Conservation (phyloP, 1,284 basidiomycete species). For the Ganoderma resinaceum region DNA sequence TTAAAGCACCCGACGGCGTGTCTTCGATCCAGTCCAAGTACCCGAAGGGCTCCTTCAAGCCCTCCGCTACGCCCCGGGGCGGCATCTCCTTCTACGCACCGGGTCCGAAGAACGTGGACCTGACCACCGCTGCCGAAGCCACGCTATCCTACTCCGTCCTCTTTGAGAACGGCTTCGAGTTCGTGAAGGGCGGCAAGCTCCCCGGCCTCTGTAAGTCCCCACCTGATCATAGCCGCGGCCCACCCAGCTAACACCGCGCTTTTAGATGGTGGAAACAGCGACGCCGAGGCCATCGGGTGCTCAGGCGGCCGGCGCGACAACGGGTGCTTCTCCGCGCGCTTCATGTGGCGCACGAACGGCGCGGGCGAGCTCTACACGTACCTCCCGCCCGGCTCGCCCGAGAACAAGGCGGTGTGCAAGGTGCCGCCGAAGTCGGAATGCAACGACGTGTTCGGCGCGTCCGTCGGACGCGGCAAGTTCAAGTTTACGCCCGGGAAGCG, state of each 20-base stretch:
- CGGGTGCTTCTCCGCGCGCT: constrained; percentile 61
- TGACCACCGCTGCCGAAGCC: constrained; percentile 55
- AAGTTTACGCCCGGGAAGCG: constrained; percentile 63
- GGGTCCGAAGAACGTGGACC: constrained; percentile 48
- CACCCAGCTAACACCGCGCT: background rate
- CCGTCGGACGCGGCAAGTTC: constrained; percentile 78
- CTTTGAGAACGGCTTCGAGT: constrained; percentile 61
- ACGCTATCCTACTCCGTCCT: constrained; percentile 65
- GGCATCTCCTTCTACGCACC: constrained; percentile 71
- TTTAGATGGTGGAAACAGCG: constrained; percentile 58
- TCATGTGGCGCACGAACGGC: constrained; percentile 62
- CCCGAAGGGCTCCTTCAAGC: constrained; percentile 64
- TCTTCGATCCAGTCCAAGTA: constrained; percentile 59
- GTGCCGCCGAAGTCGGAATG: constrained; percentile 62
- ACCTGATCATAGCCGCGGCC: background rate
- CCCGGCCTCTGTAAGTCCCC: constrained; percentile 40
- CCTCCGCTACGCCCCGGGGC: constrained; percentile 58
- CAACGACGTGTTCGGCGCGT: constrained; percentile 68
- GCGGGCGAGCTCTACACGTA: constrained; percentile 68
- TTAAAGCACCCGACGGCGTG: constrained; percentile 54
- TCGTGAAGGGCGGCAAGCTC: constrained; percentile 42
- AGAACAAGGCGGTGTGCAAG: constrained; percentile 61
- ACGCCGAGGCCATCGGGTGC: constrained; percentile 49
- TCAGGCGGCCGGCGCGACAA: constrained; percentile 56
- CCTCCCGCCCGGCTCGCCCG: constrained; percentile 63